These are phyloP conservation scores for Flueggea neowawraea DNA, from an alignment of 441 rosid species.

Conservation along the genomic window DNA sequence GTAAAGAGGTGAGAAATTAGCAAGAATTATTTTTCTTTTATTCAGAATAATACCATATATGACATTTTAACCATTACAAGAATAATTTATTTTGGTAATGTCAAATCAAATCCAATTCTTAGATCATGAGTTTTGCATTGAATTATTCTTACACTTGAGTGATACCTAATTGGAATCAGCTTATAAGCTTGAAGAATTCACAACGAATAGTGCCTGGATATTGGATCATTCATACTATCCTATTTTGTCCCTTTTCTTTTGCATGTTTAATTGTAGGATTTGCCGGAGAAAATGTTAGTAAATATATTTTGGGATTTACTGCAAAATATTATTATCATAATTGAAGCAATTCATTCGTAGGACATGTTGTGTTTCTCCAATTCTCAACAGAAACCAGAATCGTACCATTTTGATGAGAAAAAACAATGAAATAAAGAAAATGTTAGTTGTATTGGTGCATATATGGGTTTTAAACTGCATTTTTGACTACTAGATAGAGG, in stretches of 20 bases:
- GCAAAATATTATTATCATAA: no score
- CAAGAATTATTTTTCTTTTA: not conserved
- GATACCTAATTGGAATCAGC: not conserved
- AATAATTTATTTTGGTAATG: not conserved
- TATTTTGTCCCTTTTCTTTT: not conserved
- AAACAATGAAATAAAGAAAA: no score
- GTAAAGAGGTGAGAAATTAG: constrained; percentile 52
- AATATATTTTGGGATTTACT: no score
- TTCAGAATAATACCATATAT: not conserved
- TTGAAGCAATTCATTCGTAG: no score
- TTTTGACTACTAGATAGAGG: no score
- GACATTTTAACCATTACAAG: not conserved
- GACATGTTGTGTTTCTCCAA: no score
- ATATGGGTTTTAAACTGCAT: no score
- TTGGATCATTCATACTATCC: not conserved
- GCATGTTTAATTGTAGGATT: not conserved
- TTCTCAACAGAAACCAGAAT: no score
- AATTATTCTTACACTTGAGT: not conserved
- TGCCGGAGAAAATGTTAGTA: no score
- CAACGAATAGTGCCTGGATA: not conserved
- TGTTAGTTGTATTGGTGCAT: no score
- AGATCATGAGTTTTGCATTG: not conserved
- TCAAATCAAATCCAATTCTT: not conserved
- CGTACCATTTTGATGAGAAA: no score
- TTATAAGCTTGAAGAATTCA: no score